Conservation (phyloP, 2,329 filamentous ascomycete species). For the Colletotrichum ledebouriae region DNA sequence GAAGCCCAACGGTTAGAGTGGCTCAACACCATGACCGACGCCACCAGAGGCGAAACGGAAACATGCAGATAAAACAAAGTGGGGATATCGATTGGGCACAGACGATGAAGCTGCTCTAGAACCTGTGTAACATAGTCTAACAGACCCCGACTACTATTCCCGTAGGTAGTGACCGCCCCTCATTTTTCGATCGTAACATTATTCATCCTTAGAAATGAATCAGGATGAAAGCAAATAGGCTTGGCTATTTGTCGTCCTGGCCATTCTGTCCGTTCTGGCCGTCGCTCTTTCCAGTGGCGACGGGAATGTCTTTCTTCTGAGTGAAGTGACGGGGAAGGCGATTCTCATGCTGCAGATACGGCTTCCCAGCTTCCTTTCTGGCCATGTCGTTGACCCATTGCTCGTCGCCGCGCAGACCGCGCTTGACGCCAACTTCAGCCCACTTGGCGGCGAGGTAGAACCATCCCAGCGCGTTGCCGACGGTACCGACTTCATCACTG, state of each 20-base stretch:
- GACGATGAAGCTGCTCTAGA: conserved; percentile 13
- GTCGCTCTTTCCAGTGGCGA: conserved; percentile 16
- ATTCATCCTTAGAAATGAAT: no score
- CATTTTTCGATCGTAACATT: no score
- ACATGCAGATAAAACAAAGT: conserved; percentile 5
- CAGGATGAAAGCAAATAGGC: no score
- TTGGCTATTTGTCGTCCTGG: background rate
- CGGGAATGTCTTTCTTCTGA: conserved; percentile 46
- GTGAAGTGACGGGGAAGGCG: conserved; percentile 67
- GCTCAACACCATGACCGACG: background rate
- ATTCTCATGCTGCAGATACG: conserved; percentile 71
- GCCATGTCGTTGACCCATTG: conserved; percentile 83
- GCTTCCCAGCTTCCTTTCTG: conserved; percentile 71
- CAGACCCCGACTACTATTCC: background rate
- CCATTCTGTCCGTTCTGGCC: conserved; percentile 7
- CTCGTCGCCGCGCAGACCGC: conserved; percentile 68
- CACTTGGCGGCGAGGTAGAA: conserved; percentile 81
- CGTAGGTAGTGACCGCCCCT: no score
- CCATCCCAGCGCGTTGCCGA: conserved; percentile 83
- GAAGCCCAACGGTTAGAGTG: background rate
- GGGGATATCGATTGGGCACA: conserved; percentile 4
- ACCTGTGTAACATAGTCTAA: conserved; percentile 6
- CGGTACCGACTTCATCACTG: conserved; percentile 85
- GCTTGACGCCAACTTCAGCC: conserved; percentile 63
- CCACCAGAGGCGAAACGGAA: background rate